phyloP scores from a whole-genome alignment of 495 filamentous ascomycete genomes.

The Hypoxylon fuscum region DNA sequence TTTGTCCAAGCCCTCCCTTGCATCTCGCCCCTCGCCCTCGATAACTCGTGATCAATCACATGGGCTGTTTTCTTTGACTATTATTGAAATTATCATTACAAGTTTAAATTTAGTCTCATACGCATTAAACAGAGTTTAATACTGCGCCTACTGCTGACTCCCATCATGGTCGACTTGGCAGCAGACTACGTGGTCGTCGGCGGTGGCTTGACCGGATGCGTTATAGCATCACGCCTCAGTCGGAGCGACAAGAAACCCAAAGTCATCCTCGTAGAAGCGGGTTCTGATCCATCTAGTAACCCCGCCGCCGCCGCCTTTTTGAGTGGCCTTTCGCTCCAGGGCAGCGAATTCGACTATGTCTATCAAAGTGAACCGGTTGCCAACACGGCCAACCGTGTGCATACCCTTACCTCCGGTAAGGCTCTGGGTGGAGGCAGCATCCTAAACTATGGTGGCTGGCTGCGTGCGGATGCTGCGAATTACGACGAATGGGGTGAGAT shows the following conservation, averaged over 20 bases:
- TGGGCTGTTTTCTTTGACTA: no score
- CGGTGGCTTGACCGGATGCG: conserved; percentile 48
- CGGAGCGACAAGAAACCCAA: conserved; percentile 22
- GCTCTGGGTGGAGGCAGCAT: conserved; percentile 48
- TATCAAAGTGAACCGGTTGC: conserved; percentile 45
- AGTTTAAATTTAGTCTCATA: no score
- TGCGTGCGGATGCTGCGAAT: conserved; percentile 48
- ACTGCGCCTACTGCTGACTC: no score
- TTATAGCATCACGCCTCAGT: conserved; percentile 37
- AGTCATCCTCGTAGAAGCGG: conserved; percentile 32
- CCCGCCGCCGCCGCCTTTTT: conserved; percentile 20
- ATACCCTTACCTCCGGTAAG: conserved; percentile 45
- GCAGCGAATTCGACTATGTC: conserved; percentile 46
- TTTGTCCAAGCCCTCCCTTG: no score
- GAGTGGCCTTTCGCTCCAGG: conserved; percentile 22
- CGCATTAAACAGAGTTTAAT: no score
- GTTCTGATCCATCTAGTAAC: conserved; percentile 21
- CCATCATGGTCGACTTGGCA: conserved; percentile 13
- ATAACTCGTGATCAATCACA: no score
- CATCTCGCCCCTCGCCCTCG: no score
- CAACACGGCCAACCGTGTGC: conserved; percentile 33
- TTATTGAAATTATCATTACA: no score
- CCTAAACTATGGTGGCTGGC: conserved; percentile 50
- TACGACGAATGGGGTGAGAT: conserved; percentile 53
- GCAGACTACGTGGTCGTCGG: conserved; percentile 50